Evolutionary conservation across 2,329 filamentous ascomycete species (phyloP), one percentile per base, ranked within the genome.

Genomic region (Diaporthe sp.): DNA sequence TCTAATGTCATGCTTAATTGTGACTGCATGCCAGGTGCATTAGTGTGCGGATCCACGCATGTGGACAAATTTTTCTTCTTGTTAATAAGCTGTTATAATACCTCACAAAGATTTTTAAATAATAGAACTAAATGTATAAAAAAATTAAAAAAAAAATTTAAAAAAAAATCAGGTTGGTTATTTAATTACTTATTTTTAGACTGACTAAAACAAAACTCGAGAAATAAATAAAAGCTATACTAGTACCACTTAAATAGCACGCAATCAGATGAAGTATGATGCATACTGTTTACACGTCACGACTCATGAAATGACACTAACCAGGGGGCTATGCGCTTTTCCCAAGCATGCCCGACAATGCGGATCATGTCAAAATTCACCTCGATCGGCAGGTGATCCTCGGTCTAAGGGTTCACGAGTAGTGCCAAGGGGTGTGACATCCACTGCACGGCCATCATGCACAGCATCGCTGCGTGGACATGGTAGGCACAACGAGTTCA

Each of bases 371-470:
- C 55, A 17, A 27, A 30, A 35, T 47, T 39, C 35, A 70, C 25
- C 39, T 70, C 22, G 68, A 70, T 70, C 53, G 53, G 39, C 68
- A 17, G 53, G 30, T 27, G 55, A 56, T 70, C 37, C 53, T 70
- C 39, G 27, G 53, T 44, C 53, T 15, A 58, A 32, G 27, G 37
- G 66, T 42, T 56, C 53, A 6, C 42, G 39, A 70, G 10, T 15
- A 13, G 39, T 30, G 22, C 22, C 50, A 17, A 37, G 8, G 17
- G 55, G 32, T 55, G 27, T 32, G 19, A 55, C 22, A 2, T 50
- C 68, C 68, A 50, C 39, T 37, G 39, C 32, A 50, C 10, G 37
- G 17, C 68, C 25, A 8, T 19, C 22, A 15, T 58, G 25, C 37
- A 30, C 39, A 58, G 27, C 68, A 47, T 58, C 22, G 25, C 37